These are phyloP conservation scores for Skeletonema marinoi DNA, from an alignment of 108 stramenopile genomes.

Conservation along the genomic window DNA sequence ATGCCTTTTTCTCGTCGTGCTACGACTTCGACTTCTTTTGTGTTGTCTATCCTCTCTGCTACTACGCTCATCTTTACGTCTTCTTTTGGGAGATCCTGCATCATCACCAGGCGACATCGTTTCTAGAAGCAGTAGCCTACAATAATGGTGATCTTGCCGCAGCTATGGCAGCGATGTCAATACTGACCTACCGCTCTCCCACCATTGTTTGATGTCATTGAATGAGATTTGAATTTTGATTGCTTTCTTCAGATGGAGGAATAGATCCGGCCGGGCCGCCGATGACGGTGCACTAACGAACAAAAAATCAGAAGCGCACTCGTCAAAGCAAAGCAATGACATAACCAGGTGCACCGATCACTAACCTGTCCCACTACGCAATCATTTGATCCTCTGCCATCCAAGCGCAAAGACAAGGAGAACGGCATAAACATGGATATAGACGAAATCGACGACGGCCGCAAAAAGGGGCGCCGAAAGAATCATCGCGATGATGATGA, in stretches of 20 bases:
- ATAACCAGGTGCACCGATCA: not conserved
- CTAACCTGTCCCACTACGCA: not conserved
- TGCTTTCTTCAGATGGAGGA: too few relatives aligned
- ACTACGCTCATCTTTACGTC: not conserved
- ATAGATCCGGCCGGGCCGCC: too few relatives aligned
- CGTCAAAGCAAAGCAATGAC: too few relatives aligned
- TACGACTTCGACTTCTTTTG: not conserved
- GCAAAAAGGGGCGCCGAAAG: not conserved
- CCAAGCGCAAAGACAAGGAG: not conserved
- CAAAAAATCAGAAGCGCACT: too few relatives aligned
- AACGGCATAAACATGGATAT: conserved; percentile 8
- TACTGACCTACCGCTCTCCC: too few relatives aligned
- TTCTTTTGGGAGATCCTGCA: not conserved
- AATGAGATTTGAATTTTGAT: too few relatives aligned
- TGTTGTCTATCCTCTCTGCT: not conserved
- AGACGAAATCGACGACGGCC: conserved; percentile 6
- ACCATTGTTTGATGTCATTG: too few relatives aligned
- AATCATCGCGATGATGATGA: conserved; percentile 6
- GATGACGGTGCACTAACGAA: too few relatives aligned
- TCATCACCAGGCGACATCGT: not conserved
- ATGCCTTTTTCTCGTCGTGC: not conserved
- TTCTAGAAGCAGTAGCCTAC: not conserved
- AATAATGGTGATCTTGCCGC: too few relatives aligned
- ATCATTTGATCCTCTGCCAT: not conserved
- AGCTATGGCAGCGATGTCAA: too few relatives aligned